phyloP scores from a whole-genome alignment of 2,329 filamentous ascomycete genomes.

The Leptographium wingfieldii region DNA sequence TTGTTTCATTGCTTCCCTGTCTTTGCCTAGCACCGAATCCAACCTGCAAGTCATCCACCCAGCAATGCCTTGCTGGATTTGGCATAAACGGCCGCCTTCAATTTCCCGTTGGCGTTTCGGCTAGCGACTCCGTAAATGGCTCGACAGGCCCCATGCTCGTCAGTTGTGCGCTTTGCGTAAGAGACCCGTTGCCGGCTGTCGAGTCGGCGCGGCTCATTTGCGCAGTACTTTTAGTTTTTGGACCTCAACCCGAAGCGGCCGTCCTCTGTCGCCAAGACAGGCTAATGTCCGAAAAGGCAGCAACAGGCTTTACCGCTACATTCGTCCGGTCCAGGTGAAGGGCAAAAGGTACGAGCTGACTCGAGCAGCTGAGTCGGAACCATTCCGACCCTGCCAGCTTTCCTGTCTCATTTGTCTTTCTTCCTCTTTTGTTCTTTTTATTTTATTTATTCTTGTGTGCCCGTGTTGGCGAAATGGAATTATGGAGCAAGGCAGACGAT shows the following conservation, averaged over 20 bases:
- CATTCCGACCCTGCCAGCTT: not conserved
- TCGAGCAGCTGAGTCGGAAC: no score
- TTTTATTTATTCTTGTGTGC: not conserved
- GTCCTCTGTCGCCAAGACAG: not conserved
- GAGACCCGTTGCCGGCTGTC: no score
- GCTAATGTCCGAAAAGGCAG: not conserved
- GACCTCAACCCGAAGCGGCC: no score
- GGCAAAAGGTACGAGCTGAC: no score
- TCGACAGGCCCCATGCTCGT: no score
- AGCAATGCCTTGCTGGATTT: not conserved
- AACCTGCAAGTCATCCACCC: not conserved
- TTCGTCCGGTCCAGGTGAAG: not conserved
- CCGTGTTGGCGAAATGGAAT: no score
- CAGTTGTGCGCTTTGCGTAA: not conserved
- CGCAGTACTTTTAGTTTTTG: not conserved
- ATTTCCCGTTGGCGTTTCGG: not conserved
- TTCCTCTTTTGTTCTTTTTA: not conserved
- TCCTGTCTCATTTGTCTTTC: not conserved
- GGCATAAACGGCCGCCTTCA: not conserved
- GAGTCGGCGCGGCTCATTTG: not conserved
- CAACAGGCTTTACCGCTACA: not conserved
- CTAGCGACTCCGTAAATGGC: not conserved
- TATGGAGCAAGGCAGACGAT: no score
- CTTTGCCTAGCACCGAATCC: not conserved
- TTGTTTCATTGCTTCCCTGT: not conserved